Percentiles rank a stretch among this genome's conserved stretches.
Conservation (phyloP, 2,329 filamentous ascomycete genomes). For the Dendryphion nanum region DNA sequence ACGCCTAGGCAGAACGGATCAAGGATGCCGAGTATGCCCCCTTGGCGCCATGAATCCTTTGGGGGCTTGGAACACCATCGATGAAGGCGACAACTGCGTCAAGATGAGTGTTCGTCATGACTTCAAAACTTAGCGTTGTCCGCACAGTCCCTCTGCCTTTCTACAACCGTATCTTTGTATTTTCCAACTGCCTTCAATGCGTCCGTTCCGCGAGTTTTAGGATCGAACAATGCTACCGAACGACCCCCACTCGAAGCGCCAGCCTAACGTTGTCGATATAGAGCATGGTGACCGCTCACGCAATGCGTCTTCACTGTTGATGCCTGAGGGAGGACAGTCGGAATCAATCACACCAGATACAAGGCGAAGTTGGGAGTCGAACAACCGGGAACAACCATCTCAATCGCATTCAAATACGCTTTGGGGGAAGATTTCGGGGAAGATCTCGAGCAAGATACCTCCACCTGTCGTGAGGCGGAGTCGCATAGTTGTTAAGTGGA, state of each 20-base stretch:
- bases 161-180: too few species aligned
- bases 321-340: background rate
- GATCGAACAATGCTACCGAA: background rate
- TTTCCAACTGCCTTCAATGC: too few species aligned
- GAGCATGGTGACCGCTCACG: background rate
- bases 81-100: too few species aligned
- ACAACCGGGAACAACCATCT: background rate
- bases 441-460: slow-evolving; percentile 14
- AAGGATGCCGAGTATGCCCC: too few species aligned
- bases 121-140: too few species aligned
- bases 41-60: too few species aligned
- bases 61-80: too few species aligned
- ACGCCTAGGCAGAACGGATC: too few species aligned
- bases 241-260: background rate
- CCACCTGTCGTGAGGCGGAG: slow-evolving; percentile 13
- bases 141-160: too few species aligned
- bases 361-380: background rate
- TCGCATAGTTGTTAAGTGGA: slow-evolving; percentile 39
- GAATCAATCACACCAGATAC: background rate
- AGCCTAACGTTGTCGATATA: background rate
- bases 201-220: background rate
- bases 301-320: background rate
- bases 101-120: too few species aligned
- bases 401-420: background rate
- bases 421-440: slow-evolving; percentile 10